A percentile compares a stretch with the other conserved stretches of the same genome.
Conservation (phyloP, 768 basidiomycete species). For the Gloeostereum incarnatum region DNA sequence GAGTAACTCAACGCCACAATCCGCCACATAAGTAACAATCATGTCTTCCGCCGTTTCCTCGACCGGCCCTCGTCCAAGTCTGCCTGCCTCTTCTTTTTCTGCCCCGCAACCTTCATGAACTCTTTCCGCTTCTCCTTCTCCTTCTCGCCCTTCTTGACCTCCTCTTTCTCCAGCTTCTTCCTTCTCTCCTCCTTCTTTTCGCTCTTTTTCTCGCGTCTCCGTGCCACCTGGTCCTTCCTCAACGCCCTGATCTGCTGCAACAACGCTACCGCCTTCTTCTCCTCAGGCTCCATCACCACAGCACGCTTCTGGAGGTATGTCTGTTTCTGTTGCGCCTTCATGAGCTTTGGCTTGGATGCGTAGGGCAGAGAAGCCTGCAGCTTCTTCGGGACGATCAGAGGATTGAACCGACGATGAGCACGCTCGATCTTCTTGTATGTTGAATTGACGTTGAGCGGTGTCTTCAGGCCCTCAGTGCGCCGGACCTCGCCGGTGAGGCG, state of each 20-base stretch:
- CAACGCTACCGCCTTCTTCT: conserved; percentile 84
- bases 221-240: conserved; percentile 76
- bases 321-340: conserved; percentile 58
- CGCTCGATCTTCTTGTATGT: conserved; percentile 82
- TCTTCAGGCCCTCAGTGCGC: conserved; percentile 75
- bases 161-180: conserved; percentile 70
- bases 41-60: conserved; percentile 44
- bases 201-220: conserved; percentile 81
- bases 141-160: conserved; percentile 51
- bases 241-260: conserved; percentile 92
- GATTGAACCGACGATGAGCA: conserved; percentile 78
- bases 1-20: too few relatives aligned
- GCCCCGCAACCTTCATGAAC: conserved; percentile 60
- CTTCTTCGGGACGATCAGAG: conserved; percentile 79
- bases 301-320: conserved; percentile 96
- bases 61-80: conserved; percentile 49
- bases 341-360: conserved; percentile 83
- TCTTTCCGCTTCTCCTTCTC: conserved; percentile 73
- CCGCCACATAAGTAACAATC: conserved; percentile 2
- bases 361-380: conserved; percentile 89
- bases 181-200: conserved; percentile 58
- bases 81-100: conserved; percentile 60
- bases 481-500: conserved; percentile 90
- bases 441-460: conserved; percentile 77
- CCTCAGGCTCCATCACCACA: conserved; percentile 91